These are phyloP conservation scores for Sclerotinia sclerotiorum DNA, from an alignment of 2,329 filamentous ascomycete genomes.

Conservation along the genomic window DNA sequence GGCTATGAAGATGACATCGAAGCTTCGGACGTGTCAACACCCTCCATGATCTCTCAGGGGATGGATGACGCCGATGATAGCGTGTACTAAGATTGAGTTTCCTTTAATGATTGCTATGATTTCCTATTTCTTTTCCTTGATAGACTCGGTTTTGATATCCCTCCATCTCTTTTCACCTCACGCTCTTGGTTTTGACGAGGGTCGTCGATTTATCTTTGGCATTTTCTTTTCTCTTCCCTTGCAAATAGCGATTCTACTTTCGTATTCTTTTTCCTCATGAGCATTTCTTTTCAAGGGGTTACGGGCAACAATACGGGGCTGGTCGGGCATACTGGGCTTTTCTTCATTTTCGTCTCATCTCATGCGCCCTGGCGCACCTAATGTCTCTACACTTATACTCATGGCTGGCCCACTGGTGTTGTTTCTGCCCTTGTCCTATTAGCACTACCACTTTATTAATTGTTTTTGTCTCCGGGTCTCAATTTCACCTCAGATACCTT, in stretches of 20 bases:
- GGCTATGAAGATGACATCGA: slow-evolving; percentile 88
- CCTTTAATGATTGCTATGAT: slow-evolving; percentile 45
- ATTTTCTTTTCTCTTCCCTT: slow-evolving; percentile 36
- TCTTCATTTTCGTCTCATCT: slow-evolving; percentile 30
- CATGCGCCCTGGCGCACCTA: slow-evolving; percentile 33
- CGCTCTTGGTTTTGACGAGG: slow-evolving; percentile 37
- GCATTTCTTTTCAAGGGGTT: slow-evolving; percentile 42
- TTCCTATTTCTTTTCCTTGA: slow-evolving; percentile 43
- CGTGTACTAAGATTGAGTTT: slow-evolving; percentile 54
- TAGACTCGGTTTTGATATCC: slow-evolving; percentile 39
- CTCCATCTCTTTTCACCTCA: slow-evolving; percentile 36
- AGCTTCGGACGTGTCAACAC: slow-evolving; percentile 66
- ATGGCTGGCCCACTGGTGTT: slow-evolving; percentile 42
- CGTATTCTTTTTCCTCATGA: slow-evolving; percentile 28
- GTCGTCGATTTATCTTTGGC: slow-evolving; percentile 16
- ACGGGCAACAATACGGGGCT: slow-evolving; percentile 48
- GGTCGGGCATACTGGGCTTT: slow-evolving; percentile 40
- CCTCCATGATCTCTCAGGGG: slow-evolving; percentile 70
- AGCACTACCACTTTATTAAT: slow-evolving; percentile 35
- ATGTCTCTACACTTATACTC: slow-evolving; percentile 35
- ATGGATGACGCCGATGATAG: slow-evolving; percentile 64
- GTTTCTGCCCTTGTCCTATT: slow-evolving; percentile 40
- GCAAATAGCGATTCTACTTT: slow-evolving; percentile 38
- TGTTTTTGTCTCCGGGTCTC: slow-evolving; percentile 34
- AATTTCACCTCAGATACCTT: slow-evolving; percentile 54